These are phyloP conservation scores for Choiromyces venosus DNA, from an alignment of 495 filamentous ascomycete species.

Conservation along the genomic window DNA sequence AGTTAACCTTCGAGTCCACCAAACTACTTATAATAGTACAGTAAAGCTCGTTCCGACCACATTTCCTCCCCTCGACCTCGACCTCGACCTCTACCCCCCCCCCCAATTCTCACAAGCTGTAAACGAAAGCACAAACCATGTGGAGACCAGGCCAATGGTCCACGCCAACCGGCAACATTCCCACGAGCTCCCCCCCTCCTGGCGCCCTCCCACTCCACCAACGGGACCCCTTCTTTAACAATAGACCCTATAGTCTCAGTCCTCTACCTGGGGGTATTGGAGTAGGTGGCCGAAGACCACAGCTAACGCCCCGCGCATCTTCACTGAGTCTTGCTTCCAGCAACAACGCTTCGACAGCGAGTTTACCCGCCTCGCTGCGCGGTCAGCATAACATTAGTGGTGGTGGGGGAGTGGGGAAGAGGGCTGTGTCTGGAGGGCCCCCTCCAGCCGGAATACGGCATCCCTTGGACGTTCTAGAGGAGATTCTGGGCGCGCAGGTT, in stretches of 20 bases:
- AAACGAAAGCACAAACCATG: background rate
- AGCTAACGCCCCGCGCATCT: conserved; percentile 44
- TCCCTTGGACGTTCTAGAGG: conserved; percentile 65
- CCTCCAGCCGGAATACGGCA: conserved; percentile 56
- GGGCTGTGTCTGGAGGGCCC: conserved; percentile 49
- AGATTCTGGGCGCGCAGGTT: conserved; percentile 58
- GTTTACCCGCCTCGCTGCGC: conserved; percentile 57
- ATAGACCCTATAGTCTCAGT: conserved; percentile 6
- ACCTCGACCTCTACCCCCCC: conserved; percentile 35
- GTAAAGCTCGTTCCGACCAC: background rate
- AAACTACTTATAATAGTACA: background rate
- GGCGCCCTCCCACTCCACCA: background rate
- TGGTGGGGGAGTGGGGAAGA: conserved; percentile 45
- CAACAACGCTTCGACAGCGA: conserved; percentile 65
- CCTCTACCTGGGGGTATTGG: conserved; percentile 21
- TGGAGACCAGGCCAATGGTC: conserved; percentile 2
- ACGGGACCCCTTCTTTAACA: background rate
- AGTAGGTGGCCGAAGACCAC: conserved; percentile 14
- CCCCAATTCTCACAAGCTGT: conserved; percentile 1
- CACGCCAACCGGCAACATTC: conserved; percentile 9
- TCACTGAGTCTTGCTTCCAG: conserved; percentile 60
- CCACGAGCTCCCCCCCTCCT: conserved; percentile 4
- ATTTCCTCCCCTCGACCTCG: conserved; percentile 1
- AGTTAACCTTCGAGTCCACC: background rate
- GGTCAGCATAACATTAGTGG: conserved; percentile 54